Evolutionary conservation across 805 yeast genomes (phyloP).

Genomic region (Candida sphagnicola): DNA sequence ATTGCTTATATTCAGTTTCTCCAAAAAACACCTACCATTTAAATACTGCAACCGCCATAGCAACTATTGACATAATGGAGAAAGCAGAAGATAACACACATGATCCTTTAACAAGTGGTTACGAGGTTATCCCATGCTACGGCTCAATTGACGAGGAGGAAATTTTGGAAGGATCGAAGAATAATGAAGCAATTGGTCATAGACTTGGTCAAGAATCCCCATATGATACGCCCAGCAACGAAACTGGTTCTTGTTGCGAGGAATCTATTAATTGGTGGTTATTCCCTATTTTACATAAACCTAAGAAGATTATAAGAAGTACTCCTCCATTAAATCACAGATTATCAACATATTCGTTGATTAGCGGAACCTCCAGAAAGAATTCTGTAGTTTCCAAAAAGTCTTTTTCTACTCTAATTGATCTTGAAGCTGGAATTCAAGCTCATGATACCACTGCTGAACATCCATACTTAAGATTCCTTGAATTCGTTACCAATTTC

Average conservation of each 20-base stretch:
- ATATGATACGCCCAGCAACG: no score
- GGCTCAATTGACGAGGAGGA: no score
- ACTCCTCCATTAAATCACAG: constrained; percentile 5
- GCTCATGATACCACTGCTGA: neutral
- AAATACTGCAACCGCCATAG: constrained; percentile 22
- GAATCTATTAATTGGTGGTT: constrained; percentile 15
- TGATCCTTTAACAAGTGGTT: neutral
- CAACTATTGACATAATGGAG: constrained; percentile 13
- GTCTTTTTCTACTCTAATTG: neutral
- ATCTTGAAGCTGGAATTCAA: constrained; percentile 3
- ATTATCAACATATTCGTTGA: constrained; percentile 5
- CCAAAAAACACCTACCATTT: constrained; percentile 38
- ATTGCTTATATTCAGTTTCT: constrained; percentile 35
- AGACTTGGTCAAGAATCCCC: no score
- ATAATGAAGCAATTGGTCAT: no score
- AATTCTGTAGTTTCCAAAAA: neutral
- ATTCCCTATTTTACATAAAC: constrained; percentile 12
- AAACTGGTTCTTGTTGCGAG: neutral
- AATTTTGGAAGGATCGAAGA: no score
- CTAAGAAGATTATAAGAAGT: neutral
- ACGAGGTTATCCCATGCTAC: no score
- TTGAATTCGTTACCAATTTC: constrained; percentile 1
- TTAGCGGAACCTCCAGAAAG: neutral
- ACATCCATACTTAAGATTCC: neutral
- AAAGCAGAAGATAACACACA: constrained; percentile 1